Evolutionary conservation across 306 rosid species (phyloP), one percentile per base, ranked within the genome.

Genomic region (Cicer cuneatum): DNA sequence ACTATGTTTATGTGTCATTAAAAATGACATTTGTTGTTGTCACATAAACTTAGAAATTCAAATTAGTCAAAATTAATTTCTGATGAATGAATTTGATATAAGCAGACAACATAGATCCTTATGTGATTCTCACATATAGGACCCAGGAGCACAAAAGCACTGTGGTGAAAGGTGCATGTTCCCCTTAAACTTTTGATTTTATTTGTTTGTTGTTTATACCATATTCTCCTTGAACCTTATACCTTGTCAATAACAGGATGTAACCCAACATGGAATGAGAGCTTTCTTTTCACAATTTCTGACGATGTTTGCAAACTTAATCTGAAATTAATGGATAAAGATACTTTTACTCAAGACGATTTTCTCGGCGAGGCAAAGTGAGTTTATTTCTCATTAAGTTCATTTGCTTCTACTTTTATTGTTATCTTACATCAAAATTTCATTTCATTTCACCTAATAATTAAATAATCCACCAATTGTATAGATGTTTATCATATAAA

Each of bases 341-440:
- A 81, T 8, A 11, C 33, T 15, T 75, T 69, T 41, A 62, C 39
- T 10, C 15, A 24, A 1, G 81, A 81, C 21, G 84, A 81, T 38
- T 81, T 70, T 41, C 73, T 81, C 70, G 83, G 80, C 7, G 66
- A 68, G 38, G 71, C 83, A 3, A 74, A 2, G 83, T 80, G 43
- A 68, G 80, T 66, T 40, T 7, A 76, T 12, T 40, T 24, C 6
- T 49, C 13, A 61, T n/a, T 24, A 24, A 24, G 0, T 7, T 60
- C 7, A 8, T 19, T 21, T 10, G n/a, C n/a, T 21, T 10, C 21
- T 13, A 14, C 8, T 5, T 12, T 13, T 15, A 6, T 19, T 14
- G 57, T 49, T 6, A n/a, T 49, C 33, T 24, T 24, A 24, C 33
- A 24, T 24, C 2, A 2, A 24, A 24, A 24, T 24, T 24, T 24